phyloP scores from a whole-genome alignment of 2,329 filamentous ascomycete species.

The Ophiostoma australiae region DNA sequence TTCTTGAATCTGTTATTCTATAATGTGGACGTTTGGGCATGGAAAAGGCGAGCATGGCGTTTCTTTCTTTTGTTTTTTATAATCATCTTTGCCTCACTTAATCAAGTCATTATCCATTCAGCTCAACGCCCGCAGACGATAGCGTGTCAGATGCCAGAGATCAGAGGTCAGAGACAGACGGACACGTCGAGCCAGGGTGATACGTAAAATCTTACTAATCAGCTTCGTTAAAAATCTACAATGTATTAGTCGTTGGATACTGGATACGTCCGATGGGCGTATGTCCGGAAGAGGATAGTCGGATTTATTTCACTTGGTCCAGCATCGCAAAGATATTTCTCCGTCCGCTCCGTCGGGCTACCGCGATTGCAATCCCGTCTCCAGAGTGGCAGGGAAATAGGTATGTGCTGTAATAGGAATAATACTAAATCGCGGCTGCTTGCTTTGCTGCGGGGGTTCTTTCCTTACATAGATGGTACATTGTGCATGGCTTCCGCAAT shows the following conservation, averaged over 20 bases:
- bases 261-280: not conserved
- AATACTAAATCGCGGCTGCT: not conserved
- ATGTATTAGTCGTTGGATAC: too few species aligned
- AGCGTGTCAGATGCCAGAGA: not conserved
- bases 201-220: too few species aligned
- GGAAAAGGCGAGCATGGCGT: conserved; percentile 20
- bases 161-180: too few species aligned
- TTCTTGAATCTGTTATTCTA: not conserved
- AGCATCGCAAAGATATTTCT: not conserved
- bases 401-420: not conserved
- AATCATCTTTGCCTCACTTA: not conserved
- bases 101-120: not conserved
- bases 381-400: too few species aligned
- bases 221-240: too few species aligned
- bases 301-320: not conserved
- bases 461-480: not conserved
- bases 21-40: conserved; percentile 9
- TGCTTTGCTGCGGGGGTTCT: not conserved
- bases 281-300: not conserved
- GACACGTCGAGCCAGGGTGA: too few species aligned
- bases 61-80: not conserved
- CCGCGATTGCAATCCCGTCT: conserved; percentile 4
- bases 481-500: not conserved
- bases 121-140: not conserved
- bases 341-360: not conserved